Conservation (phyloP, 202 grass and related monocot species). For the Panicum virgatum region DNA sequence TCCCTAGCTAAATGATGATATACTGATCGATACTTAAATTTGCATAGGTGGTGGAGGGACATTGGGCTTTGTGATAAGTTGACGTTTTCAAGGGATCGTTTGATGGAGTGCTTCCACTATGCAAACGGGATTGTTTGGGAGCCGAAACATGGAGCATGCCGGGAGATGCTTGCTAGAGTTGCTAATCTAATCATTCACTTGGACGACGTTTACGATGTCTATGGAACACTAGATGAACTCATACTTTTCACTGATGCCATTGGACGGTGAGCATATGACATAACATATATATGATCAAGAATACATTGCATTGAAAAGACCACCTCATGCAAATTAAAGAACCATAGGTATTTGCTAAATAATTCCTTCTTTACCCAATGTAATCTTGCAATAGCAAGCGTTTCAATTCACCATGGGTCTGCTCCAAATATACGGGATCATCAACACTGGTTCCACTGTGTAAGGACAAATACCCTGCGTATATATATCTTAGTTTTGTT, state of each 20-base stretch:
- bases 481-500: no score
- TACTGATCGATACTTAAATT: not conserved
- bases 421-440: not conserved
- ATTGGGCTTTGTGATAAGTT: slow-evolving; percentile 34
- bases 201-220: slow-evolving; percentile 64
- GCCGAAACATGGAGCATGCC: not conserved
- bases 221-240: slow-evolving; percentile 54
- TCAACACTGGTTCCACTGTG: no score
- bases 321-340: not conserved
- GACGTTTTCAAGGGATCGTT: slow-evolving; percentile 42
- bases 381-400: not conserved
- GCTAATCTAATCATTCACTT: slow-evolving; percentile 26
- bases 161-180: slow-evolving; percentile 33
- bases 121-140: slow-evolving; percentile 46
- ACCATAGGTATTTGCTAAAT: not conserved
- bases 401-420: no score
- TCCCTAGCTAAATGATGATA: not conserved
- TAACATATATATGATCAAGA: not conserved
- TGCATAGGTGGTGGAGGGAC: slow-evolving; percentile 45
- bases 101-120: slow-evolving; percentile 45
- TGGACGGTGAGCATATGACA: slow-evolving; percentile 20
- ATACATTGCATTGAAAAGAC: not conserved
- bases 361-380: not conserved
- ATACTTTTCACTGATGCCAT: slow-evolving; percentile 43
- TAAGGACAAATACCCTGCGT: no score